These are phyloP conservation scores for Iberis pinnata DNA, from an alignment of 345 rosid genomes.

Conservation along the genomic window DNA sequence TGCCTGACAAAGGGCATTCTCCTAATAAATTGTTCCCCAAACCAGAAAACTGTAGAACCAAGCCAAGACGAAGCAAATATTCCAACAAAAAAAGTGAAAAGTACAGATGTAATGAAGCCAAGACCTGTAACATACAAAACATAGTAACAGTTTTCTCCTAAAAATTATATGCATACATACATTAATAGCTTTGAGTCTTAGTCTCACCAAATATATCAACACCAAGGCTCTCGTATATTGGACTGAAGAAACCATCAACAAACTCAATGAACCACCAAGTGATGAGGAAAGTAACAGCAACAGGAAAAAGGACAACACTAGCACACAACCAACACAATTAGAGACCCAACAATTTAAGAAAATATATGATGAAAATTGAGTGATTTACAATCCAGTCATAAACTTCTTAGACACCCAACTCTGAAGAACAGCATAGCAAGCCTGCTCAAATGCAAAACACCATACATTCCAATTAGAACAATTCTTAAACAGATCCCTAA, in stretches of 20 bases:
- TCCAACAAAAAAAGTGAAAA: slow-evolving; percentile 66
- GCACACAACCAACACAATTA: slow-evolving; percentile 26
- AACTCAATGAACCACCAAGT: slow-evolving; percentile 86
- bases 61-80: slow-evolving; percentile 84
- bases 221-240: slow-evolving; percentile 67
- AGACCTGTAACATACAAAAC: slow-evolving; percentile 46
- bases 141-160: neutral
- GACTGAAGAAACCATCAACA: slow-evolving; percentile 84
- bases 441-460: slow-evolving; percentile 46
- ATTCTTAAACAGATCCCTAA: neutral
- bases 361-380: neutral
- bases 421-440: slow-evolving; percentile 72
- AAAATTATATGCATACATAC: neutral
- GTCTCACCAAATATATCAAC: slow-evolving; percentile 70
- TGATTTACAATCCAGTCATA: slow-evolving; percentile 78
- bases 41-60: slow-evolving; percentile 67
- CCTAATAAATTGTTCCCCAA: slow-evolving; percentile 79
- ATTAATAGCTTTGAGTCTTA: neutral
- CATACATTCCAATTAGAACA: neutral
- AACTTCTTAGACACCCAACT: slow-evolving; percentile 93
- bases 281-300: slow-evolving; percentile 72
- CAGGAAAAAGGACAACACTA: slow-evolving; percentile 82
- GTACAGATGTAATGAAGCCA: slow-evolving; percentile 70
- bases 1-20: slow-evolving; percentile 75
- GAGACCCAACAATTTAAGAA: neutral